Base-by-base conservation (phyloP, 2,329 filamentous ascomycete species). In the Trichophyton benhamiae region DNA sequence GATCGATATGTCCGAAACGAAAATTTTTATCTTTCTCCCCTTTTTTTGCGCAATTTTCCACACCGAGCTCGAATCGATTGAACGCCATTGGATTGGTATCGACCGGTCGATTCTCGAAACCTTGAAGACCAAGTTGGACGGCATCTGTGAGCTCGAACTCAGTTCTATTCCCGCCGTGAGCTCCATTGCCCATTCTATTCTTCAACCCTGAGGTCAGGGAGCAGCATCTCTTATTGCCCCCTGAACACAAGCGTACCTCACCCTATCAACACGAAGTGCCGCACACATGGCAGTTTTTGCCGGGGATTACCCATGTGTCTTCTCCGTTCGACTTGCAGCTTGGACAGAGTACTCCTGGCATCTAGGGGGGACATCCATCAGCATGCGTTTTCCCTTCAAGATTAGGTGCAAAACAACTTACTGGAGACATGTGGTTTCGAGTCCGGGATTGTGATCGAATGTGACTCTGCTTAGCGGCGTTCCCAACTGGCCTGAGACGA, bases 251-350 rank as follows among this genome's bases (percentile, higher is more conserved):
- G 49, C 49, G 30, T 58, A 58, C 41, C 55, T 41, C 8, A 30
- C n/a, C 8, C 62, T 60, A 17, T 60, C 53, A 66, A 60, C 65
- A 66, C 48, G 48, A 48, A 2, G 46, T 72, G 9, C 74, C 72
- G 61, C 75, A 77, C 46, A 73, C 66, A 65, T 77, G 75, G 63
- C 76, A 78, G 64, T 72, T 70, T 62, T 76, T 77, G n/a, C 76
- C 76, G 4, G 76, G 75, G 60, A 77, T 77, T 2, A 78, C 76
- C 76, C 76, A 78, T 25, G 71, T 68, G 65, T 76, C 75, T 59
- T 72, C 66, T 25, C 74, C 74, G 5, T 70, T 61, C 2, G 62
- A 63, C 58, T 66, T 61, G 61, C 76, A 78, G 17, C 65, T 73
- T 33, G 75, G 75, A 62, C 76, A 78, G 33, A 71, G 70, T 20